Evolutionary conservation across 2,329 filamentous ascomycete species (phyloP), one percentile per base, ranked within the genome.

Genomic region (Aspergillus fijiensis): DNA sequence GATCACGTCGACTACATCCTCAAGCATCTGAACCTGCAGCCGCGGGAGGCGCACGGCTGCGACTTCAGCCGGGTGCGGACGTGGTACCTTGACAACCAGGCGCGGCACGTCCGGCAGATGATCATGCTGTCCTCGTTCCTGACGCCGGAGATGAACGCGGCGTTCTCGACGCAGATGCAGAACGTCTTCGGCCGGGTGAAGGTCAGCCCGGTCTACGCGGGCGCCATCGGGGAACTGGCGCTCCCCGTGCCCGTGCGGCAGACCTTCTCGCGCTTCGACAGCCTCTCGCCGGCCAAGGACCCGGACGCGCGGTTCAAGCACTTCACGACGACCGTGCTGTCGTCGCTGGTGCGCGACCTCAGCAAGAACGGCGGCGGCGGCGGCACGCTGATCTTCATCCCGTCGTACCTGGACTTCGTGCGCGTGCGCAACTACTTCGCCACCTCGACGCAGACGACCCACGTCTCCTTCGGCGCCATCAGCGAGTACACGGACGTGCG

Each of bases 1-100:
- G 92, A 97, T 70, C 94, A 99, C 72, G 86, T 97, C 62, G 91
- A 96, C 74, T 91, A 90, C 73, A 90, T 97, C 68, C 93, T 98
- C 71, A 87, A 91, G 63, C 91, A 96, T 74, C 84, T 99, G 63
- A 99, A 99, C 74, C 82, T 90, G 23, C 91, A 96, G 69, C 94
- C 95, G 42, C 91, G 89, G 70, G 91, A 96, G 68, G 86, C 91
- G 0, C 93, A 97, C 75, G 93, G 90, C 65, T 96, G 92, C 70
- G 95, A 99, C 79, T 96, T 98, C 74, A 91, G 89, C 66, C 90
- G 95, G 19, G 91, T 98, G 5, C 85, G 93, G 54, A 87, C 83
- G 64, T 98, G 92, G 92, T 98, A 97, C 72, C 84, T 98, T n/a
- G 92, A 98, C 69, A 88, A 89, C 68, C 88, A 92, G 68, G 89